Percentiles rank a stretch among this genome's conserved stretches.
Evolutionary conservation across 345 rosid species (phyloP).

Genomic region (Euphorbia pulcherrima): DNA sequence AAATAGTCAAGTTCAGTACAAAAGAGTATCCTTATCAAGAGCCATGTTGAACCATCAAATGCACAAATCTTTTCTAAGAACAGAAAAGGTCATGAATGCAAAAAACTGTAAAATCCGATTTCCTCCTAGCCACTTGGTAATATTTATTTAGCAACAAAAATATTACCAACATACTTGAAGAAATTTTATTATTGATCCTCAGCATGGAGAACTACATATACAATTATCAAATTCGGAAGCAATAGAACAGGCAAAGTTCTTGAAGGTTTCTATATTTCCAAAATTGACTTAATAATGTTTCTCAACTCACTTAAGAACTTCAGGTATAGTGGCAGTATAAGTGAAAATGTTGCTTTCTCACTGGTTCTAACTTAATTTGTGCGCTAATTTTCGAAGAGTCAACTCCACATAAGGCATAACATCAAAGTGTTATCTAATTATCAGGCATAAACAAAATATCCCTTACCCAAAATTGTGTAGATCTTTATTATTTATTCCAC

Average conservation of each 20-base stretch:
- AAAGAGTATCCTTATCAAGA: not conserved
- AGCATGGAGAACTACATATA: not conserved
- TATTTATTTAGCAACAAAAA: not conserved
- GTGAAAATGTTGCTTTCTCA: not conserved
- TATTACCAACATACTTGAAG: not conserved
- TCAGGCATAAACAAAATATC: not conserved
- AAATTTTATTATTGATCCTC: not conserved
- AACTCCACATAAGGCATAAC: not conserved
- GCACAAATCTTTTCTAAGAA: not conserved
- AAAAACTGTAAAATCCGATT: not conserved
- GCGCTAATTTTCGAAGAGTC: not conserved
- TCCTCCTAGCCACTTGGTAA: not conserved
- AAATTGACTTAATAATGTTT: not conserved
- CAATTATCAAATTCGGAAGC: not conserved
- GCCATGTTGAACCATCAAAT: not conserved
- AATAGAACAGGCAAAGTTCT: not conserved
- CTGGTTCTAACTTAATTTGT: not conserved
- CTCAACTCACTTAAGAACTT: not conserved
- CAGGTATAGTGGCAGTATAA: not conserved
- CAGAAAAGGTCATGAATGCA: not conserved
- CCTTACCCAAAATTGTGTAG: constrained; percentile 32
- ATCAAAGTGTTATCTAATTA: not conserved
- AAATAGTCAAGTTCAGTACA: not conserved
- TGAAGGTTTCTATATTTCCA: not conserved
- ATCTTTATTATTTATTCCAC: constrained; percentile 16